Conservation (phyloP, 208 protist genomes). For the Crithidia sp. region DNA sequence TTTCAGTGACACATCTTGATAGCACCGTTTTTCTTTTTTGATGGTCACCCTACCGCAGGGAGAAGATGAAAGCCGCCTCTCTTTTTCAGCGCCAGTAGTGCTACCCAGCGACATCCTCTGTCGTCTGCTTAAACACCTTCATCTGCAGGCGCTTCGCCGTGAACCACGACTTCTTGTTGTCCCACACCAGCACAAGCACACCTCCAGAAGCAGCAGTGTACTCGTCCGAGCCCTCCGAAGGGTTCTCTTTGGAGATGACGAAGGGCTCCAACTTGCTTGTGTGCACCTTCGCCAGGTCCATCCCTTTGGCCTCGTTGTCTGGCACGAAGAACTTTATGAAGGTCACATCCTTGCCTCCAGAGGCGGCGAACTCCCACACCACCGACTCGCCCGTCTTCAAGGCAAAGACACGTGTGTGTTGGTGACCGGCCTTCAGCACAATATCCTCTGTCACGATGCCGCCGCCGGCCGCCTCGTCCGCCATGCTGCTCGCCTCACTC, state of each 20-base stretch:
- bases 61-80: not conserved
- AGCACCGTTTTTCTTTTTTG: not conserved
- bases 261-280: conserved; percentile 35
- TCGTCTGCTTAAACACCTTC: conserved; percentile 53
- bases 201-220: conserved; percentile 46
- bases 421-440: conserved; percentile 26
- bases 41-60: too few relatives aligned
- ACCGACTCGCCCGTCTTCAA: conserved; percentile 36
- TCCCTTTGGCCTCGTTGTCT: not conserved
- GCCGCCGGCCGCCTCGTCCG: not conserved
- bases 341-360: conserved; percentile 30
- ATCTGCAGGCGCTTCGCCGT: conserved; percentile 55
- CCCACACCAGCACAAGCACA: conserved; percentile 54
- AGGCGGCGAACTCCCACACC: conserved; percentile 55
- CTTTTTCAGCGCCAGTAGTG: not conserved
- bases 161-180: conserved; percentile 67
- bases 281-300: conserved; percentile 8
- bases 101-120: not conserved
- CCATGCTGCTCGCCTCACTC: conserved; percentile 1
- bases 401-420: not conserved
- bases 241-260: conserved; percentile 31
- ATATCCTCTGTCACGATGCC: conserved; percentile 44
- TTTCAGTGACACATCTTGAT: too few relatives aligned
- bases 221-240: conserved; percentile 38
- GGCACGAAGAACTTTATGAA: conserved; percentile 33